phyloP scores from a whole-genome alignment of 2,329 filamentous ascomycete genomes.

The Epichloe elymi region DNA sequence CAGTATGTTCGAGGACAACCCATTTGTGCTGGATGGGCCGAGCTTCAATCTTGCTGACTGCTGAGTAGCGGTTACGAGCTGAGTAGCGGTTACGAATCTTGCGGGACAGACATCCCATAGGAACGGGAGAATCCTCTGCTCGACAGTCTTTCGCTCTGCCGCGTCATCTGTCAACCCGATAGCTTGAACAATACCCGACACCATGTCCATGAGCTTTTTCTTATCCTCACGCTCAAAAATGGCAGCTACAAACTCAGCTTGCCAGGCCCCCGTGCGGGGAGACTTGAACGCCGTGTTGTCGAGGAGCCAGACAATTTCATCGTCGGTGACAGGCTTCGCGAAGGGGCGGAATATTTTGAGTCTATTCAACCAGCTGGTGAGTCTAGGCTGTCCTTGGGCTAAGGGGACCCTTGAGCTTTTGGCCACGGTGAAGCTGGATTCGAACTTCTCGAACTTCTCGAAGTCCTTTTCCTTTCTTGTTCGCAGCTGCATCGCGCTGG shows the following conservation, averaged over 20 bases:
- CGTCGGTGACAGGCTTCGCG: constrained; percentile 42
- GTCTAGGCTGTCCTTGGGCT: not conserved
- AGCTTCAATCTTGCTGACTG: constrained; percentile 37
- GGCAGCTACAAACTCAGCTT: constrained; percentile 71
- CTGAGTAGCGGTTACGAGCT: constrained; percentile 53
- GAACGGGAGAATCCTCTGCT: constrained; percentile 61
- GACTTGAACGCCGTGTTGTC: constrained; percentile 74
- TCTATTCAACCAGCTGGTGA: constrained; percentile 37
- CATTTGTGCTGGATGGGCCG: constrained; percentile 58
- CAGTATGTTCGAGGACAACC: constrained; percentile 54
- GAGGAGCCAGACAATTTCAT: constrained; percentile 74
- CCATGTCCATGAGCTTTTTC: constrained; percentile 51
- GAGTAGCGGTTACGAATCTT: constrained; percentile 50
- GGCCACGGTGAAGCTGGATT: constrained; percentile 31
- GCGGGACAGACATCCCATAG: constrained; percentile 62
- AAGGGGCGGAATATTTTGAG: constrained; percentile 36
- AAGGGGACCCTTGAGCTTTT: constrained; percentile 14
- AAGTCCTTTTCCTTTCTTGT: constrained; percentile 37
- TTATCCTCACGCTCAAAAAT: constrained; percentile 66
- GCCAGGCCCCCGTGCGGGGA: constrained; percentile 42
- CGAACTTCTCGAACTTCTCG: constrained; percentile 37
- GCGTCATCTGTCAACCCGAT: constrained; percentile 52
- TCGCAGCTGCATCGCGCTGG: constrained; percentile 34
- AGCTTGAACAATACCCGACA: constrained; percentile 56
- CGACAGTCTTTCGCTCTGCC: constrained; percentile 45